phyloP scores from a whole-genome alignment of 768 basidiomycete species.

The Termitomyces sp. region DNA sequence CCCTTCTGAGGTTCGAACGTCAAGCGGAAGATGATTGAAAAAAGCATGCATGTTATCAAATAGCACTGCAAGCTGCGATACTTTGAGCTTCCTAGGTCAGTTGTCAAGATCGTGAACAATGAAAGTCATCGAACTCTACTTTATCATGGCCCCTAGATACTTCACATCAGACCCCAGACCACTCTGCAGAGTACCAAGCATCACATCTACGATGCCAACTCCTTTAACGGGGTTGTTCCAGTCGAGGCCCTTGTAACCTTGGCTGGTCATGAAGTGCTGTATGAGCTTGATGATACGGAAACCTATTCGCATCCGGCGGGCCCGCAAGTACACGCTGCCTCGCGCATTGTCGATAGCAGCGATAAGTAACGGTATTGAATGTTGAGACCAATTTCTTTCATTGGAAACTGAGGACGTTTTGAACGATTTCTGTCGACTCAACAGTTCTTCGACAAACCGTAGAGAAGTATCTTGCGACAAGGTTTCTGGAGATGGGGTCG shows the following conservation, averaged over 20 bases:
- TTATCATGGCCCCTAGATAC: conserved; percentile 39
- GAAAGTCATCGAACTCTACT: conserved; percentile 24
- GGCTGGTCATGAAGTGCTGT: conserved; percentile 34
- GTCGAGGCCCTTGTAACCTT: conserved; percentile 36
- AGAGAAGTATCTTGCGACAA: conserved; percentile 15
- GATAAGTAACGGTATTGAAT: conserved; percentile 25
- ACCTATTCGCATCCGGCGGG: conserved; percentile 12
- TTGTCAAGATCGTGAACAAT: neutral
- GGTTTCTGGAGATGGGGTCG: conserved; percentile 18
- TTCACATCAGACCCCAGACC: conserved; percentile 36
- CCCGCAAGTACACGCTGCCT: conserved; percentile 22
- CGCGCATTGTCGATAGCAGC: conserved; percentile 31
- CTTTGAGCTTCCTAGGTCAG: conserved; percentile 31
- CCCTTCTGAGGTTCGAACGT: conserved; percentile 27
- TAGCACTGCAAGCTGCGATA: conserved; percentile 25
- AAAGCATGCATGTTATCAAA: conserved; percentile 35
- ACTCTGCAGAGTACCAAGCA: conserved; percentile 41
- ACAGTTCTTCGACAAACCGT: conserved; percentile 28
- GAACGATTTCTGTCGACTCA: conserved; percentile 25
- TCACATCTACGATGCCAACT: conserved; percentile 27
- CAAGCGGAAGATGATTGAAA: conserved; percentile 26
- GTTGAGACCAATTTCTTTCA: conserved; percentile 18
- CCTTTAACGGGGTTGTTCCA: conserved; percentile 20
- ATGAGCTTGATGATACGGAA: conserved; percentile 26
- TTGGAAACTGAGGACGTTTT: neutral